phyloP scores from a whole-genome alignment of 495 filamentous ascomycete genomes.

The Aspergillus leporis region DNA sequence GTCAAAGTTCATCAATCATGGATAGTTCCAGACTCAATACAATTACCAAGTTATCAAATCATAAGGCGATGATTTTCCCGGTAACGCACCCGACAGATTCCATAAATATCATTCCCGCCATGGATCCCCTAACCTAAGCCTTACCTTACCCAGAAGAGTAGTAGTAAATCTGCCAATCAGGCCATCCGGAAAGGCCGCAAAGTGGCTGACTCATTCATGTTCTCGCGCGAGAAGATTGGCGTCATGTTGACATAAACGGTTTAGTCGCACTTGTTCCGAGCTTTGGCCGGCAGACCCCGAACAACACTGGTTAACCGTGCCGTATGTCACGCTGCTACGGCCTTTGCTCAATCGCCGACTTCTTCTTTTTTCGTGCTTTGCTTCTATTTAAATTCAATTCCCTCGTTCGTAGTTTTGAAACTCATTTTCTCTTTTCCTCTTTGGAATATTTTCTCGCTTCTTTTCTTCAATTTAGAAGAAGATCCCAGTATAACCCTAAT shows the following conservation, averaged over 20 bases:
- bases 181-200: background rate
- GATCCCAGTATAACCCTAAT: background rate
- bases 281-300: constrained; percentile 2
- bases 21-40: too few relatives aligned
- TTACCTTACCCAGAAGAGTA: background rate
- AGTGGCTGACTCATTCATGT: background rate
- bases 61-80: too few relatives aligned
- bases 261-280: background rate
- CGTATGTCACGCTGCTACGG: background rate
- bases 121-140: too few relatives aligned
- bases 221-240: background rate
- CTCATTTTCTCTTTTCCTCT: background rate
- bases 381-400: background rate
- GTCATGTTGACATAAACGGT: background rate
- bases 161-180: constrained; percentile 1
- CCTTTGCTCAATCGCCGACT: background rate
- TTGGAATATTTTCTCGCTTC: background rate
- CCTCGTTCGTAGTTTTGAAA: background rate
- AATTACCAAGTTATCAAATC: too few relatives aligned
- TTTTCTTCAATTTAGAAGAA: background rate
- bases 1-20: background rate
- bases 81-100: too few relatives aligned
- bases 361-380: background rate
- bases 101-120: too few relatives aligned
- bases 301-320: background rate